Percentiles rank a stretch among this genome's conserved stretches.
These are phyloP conservation scores for Dendryphion nanum DNA, from an alignment of 2,329 filamentous ascomycete species.

Conservation along the genomic window DNA sequence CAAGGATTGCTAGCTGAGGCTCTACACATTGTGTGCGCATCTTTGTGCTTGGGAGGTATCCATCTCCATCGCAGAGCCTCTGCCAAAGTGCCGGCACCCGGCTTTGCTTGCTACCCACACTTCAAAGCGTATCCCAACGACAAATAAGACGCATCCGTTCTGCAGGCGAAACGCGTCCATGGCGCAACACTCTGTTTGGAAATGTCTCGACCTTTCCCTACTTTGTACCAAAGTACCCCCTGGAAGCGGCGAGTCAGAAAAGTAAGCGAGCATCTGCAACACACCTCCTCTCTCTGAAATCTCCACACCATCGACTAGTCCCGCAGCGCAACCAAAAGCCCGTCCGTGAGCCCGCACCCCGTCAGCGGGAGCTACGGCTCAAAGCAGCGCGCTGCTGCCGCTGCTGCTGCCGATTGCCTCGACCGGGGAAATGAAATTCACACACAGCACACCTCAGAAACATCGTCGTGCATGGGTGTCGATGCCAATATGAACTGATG, in stretches of 20 bases:
- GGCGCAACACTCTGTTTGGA: slow-evolving; percentile 18
- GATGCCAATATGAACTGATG: too few species aligned
- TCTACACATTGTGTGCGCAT: too few species aligned
- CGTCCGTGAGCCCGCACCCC: slow-evolving; percentile 19
- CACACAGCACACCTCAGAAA: slow-evolving; percentile 31
- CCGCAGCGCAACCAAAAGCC: too few species aligned
- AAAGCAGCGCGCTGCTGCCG: too few species aligned
- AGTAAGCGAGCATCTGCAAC: slow-evolving; percentile 21
- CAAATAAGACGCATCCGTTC: slow-evolving; percentile 18
- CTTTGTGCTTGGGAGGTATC: too few species aligned
- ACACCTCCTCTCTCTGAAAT: slow-evolving; percentile 18
- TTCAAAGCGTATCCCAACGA: slow-evolving; percentile 4
- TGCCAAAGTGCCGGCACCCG: slow-evolving; percentile 18
- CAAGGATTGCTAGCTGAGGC: too few species aligned
- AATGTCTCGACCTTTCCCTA: slow-evolving; percentile 15
- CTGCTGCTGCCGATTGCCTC: slow-evolving; percentile 23
- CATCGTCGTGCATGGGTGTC: too few species aligned
- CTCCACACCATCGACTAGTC: slow-evolving; percentile 11
- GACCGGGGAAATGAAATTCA: slow-evolving; percentile 27
- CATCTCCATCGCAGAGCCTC: too few species aligned
- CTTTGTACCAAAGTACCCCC: slow-evolving; percentile 13
- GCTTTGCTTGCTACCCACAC: slow-evolving; percentile 4
- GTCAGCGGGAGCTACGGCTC: slow-evolving; percentile 11
- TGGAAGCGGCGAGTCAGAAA: too few species aligned
- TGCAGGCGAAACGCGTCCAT: slow-evolving; percentile 22